These are phyloP conservation scores for Saccharomyces hybrid DNA, from an alignment of 1,139 yeast species.

Conservation along the genomic window DNA sequence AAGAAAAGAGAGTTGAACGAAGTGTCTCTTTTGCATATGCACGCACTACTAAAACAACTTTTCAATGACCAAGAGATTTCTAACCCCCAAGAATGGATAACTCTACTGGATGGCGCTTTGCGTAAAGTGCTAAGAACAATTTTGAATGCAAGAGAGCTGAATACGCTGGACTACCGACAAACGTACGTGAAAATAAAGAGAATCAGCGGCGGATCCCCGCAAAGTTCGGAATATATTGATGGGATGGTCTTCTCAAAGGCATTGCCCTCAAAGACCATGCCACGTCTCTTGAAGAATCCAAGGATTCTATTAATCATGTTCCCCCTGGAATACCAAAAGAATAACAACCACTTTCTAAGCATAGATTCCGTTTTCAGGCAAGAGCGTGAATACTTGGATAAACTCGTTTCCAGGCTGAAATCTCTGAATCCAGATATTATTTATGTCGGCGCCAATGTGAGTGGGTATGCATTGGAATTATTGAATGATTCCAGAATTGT, in stretches of 20 bases:
- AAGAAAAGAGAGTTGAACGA: constrained; percentile 31
- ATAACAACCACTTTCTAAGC: constrained; percentile 66
- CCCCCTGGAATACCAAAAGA: constrained; percentile 77
- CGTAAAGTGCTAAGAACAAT: constrained; percentile 42
- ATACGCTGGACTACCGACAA: constrained; percentile 75
- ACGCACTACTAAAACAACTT: constrained; percentile 45
- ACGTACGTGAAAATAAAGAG: constrained; percentile 75
- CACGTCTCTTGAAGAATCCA: constrained; percentile 54
- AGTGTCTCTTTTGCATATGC: constrained; percentile 32
- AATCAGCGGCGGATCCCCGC: constrained; percentile 63
- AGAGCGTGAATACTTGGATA: constrained; percentile 75
- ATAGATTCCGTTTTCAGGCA: constrained; percentile 81
- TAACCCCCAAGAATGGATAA: constrained; percentile 50
- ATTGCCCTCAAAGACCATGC: constrained; percentile 77
- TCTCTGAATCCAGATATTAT: constrained; percentile 75
- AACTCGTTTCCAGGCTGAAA: constrained; percentile 69
- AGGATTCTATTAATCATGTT: constrained; percentile 77
- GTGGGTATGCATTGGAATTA: constrained; percentile 71
- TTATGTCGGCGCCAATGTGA: constrained; percentile 71
- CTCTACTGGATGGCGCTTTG: constrained; percentile 41
- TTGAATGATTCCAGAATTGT: constrained; percentile 70
- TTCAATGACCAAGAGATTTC: constrained; percentile 59
- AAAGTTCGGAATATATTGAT: constrained; percentile 55
- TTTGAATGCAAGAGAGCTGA: constrained; percentile 53
- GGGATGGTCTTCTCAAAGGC: constrained; percentile 84